Conservation (phyloP, 2,329 filamentous ascomycete genomes). For the Tolypocladium amazonense region DNA sequence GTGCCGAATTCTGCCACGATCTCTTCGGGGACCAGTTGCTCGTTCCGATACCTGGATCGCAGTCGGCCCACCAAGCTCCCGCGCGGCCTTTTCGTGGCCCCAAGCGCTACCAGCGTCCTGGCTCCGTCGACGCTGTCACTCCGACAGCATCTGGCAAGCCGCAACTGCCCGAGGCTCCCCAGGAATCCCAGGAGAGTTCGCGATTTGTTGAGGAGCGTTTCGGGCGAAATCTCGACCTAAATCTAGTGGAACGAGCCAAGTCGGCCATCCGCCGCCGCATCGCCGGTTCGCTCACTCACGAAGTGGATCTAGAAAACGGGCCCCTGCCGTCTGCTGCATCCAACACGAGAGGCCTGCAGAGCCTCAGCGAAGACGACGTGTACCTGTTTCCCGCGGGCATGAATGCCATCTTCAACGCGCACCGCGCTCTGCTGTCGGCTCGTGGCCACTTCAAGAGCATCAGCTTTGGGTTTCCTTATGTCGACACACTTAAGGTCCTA, state of each 20-base stretch:
- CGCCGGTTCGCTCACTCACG: slow-evolving; percentile 68
- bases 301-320: slow-evolving; percentile 41
- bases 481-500: slow-evolving; percentile 90
- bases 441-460: slow-evolving; percentile 64
- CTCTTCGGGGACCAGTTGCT: slow-evolving; percentile 61
- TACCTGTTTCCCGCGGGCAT: slow-evolving; percentile 85
- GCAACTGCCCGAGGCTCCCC: slow-evolving; percentile 9
- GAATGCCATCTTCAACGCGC: slow-evolving; percentile 88
- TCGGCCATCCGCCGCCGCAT: slow-evolving; percentile 80
- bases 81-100: slow-evolving; percentile 56
- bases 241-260: slow-evolving; percentile 71
- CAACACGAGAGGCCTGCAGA: slow-evolving; percentile 45
- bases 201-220: slow-evolving; percentile 91
- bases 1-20: slow-evolving; percentile 78
- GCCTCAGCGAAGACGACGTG: slow-evolving; percentile 75
- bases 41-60: slow-evolving; percentile 16
- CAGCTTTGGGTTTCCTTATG: slow-evolving; percentile 94
- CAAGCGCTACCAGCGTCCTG: slow-evolving; percentile 60
- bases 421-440: slow-evolving; percentile 59
- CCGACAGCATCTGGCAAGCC: slow-evolving; percentile 9
- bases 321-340: slow-evolving; percentile 16
- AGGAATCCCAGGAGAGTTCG: slow-evolving; percentile 52
- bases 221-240: slow-evolving; percentile 77
- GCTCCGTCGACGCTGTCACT: slow-evolving; percentile 26
- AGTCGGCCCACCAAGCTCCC: slow-evolving; percentile 13